Base-by-base conservation (phyloP, 2,329 filamentous ascomycete species). In the Cordyceps farinosa region DNA sequence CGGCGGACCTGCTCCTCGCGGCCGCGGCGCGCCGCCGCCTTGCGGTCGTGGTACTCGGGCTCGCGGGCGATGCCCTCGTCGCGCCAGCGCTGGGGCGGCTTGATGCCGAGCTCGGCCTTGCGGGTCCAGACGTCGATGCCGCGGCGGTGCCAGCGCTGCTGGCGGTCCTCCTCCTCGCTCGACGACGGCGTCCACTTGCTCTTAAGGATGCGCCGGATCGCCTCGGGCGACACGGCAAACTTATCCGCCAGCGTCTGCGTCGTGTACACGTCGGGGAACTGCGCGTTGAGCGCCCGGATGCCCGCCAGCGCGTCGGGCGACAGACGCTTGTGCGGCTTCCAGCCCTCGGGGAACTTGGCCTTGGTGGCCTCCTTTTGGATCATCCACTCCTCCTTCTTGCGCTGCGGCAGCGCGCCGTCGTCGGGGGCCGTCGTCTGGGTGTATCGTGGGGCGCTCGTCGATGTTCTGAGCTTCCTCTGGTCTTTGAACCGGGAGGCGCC, bases 241-340 rank as follows among this genome's bases (percentile, higher is more conserved):
- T 92, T 86, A 1, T 87, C 72, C 0, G 94, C 86, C 15, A 98
- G 85, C 40, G 86, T 82, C 17, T 82, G 76, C 0, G 90, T 96
- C 4, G 89, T 90, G 78, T 92, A 97, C 63, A 84, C 82, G 2
- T 89, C 83, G 0, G 94, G 92, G 66, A 92, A 89, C 69, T 92
- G 87, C 32, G 83, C 79, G 74, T 97, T 87, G 40, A 99, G 80
- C 27, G 90, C 88, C 48, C 92, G 87, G 69, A 99, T 96, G 48
- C 92, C 93, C n/a, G 90, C 88, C 38, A 97, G 80, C 1, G 93
- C 92, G 75, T 98, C 94, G 0, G 95, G 95, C 0, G 95, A 98
- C 10, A 99, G 83, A 64, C 88, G 88, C 76, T 96, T 97, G 55
- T 85, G 84, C 36, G 95, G 94, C 34, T 83, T 82, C 93, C 94